Evolutionary conservation across 805 yeast species (phyloP), one percentile per base, ranked within the genome.

Genomic region (Blastobotrys muscicola): DNA sequence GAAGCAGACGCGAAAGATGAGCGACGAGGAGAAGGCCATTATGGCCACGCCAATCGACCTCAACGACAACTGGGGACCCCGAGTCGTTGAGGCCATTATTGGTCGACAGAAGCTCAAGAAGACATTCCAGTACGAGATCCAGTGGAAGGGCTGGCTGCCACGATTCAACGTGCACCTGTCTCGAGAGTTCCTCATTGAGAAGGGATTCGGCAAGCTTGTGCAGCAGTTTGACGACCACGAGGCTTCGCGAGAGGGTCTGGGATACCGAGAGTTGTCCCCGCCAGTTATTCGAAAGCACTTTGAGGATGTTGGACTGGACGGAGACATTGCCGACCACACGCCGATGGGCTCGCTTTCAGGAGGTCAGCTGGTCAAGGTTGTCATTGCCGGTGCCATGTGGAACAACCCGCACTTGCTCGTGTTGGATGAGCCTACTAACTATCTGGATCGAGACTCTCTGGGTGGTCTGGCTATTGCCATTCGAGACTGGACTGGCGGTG

Each of bases 361-460:
- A 63, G 98, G 98, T 58, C 98, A 90, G 70, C 75, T 90, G 62
- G 98, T 90, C 48, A 90, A 90, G 68, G 97, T 90, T 50, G 98
- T 90, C 48, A 90, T 90, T 70, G 97, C 97, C 10, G 98, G 97
- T 68, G 97, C 97, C 51, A 90, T 90, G 92, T 90, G 98, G 98
- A 90, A 92, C 69, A 92, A 90, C 62, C 98, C 98, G 13, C 98
- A 90, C 66, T 76, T 90, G 65, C 75, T 90, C 51, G 98, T 90
- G 36, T 74, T 90, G 49, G 98, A 90, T 67, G 98, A 90, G 76
- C 98, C 98, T 63, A 90, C 97, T 59, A 90, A 90, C 70, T 90
- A 92, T 72, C 73, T 90, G 68, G 98, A 90, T 67, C 82, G 98
- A 73, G 98, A 90, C 65, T 89, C 97, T 20, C 74, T 90, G 50